These are phyloP conservation scores for Picea glauca DNA, from an alignment of 75 land plant species.

Conservation along the genomic window DNA sequence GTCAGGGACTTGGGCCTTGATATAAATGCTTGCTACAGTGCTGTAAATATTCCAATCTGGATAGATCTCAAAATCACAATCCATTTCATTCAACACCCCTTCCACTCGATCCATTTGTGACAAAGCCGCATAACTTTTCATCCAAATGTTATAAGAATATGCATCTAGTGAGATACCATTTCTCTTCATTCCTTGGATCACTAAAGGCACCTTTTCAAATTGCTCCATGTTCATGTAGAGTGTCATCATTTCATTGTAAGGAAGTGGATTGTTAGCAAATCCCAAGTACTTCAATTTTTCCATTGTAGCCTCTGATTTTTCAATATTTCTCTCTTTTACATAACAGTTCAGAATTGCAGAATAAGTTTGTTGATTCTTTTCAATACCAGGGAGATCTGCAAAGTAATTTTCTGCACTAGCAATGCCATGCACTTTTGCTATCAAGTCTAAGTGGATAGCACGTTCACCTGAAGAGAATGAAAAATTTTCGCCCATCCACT, in stretches of 20 bases:
- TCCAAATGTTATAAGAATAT: slow-evolving; percentile 58
- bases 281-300: slow-evolving; percentile 46
- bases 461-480: slow-evolving; percentile 36
- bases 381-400: slow-evolving; percentile 36
- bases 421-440: slow-evolving; percentile 59
- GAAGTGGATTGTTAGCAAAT: slow-evolving; percentile 28
- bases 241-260: slow-evolving; percentile 76
- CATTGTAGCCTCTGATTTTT: slow-evolving; percentile 58
- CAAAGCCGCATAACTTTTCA: slow-evolving; percentile 55
- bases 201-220: slow-evolving; percentile 41
- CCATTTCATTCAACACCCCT: slow-evolving; percentile 50
- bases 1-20: slow-evolving; percentile 24
- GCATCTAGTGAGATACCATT: slow-evolving; percentile 33
- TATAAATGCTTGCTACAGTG: slow-evolving; percentile 42
- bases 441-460: slow-evolving; percentile 56
- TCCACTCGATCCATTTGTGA: slow-evolving; percentile 37
- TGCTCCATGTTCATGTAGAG: slow-evolving; percentile 55
- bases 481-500: slow-evolving; percentile 52
- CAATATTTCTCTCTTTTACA: slow-evolving; percentile 47
- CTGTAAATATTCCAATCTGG: slow-evolving; percentile 40
- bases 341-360: slow-evolving; percentile 75
- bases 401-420: slow-evolving; percentile 59
- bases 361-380: slow-evolving; percentile 51
- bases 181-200: slow-evolving; percentile 43
- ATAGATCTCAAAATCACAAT: slow-evolving; percentile 8